Evolutionary conservation across 108 stramenopile genomes (phyloP).

Genomic region (Cyclotella baltica): DNA sequence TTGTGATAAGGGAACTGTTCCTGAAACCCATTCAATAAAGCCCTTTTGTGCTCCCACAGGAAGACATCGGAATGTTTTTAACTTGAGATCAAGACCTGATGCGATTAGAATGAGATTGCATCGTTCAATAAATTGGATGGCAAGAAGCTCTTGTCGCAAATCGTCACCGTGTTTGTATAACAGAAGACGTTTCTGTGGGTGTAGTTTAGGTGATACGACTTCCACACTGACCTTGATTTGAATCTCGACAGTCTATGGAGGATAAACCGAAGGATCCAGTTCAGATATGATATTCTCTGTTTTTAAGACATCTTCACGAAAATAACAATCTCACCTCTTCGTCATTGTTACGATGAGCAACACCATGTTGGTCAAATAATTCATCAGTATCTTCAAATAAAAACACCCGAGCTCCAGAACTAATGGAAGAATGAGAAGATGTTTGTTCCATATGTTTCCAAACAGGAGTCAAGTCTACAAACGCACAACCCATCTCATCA

Average conservation of each 20-base stretch:
- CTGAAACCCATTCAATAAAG: constrained; percentile 89
- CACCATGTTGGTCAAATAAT: constrained; percentile 78
- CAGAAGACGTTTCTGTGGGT: constrained; percentile 65
- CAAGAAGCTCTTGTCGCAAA: constrained; percentile 86
- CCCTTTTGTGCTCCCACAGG: constrained; percentile 76
- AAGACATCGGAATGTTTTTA: constrained; percentile 82
- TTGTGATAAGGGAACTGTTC: constrained; percentile 83
- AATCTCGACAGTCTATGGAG: constrained; percentile 52
- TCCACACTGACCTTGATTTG: constrained; percentile 62
- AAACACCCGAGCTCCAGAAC: constrained; percentile 19
- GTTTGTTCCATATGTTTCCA: constrained; percentile 49
- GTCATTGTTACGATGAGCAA: constrained; percentile 21
- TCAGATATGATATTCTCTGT: too few species aligned
- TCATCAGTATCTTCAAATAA: constrained; percentile 42
- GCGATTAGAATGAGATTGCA: constrained; percentile 77
- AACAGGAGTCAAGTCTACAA: constrained; percentile 66
- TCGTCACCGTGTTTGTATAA: constrained; percentile 92
- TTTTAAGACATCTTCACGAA: too few species aligned
- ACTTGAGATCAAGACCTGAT: constrained; percentile 84
- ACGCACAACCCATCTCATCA: constrained; percentile 64
- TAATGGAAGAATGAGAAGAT: constrained; percentile 11
- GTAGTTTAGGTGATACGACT: constrained; percentile 41
- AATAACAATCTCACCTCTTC: constrained; percentile 33
- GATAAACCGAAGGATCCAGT: too few species aligned
- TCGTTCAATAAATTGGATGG: constrained; percentile 79